Evolutionary conservation across 257 asterid genomes (phyloP), one percentile per base, ranked within the genome.

Genomic region (Cruciata laevipes): DNA sequence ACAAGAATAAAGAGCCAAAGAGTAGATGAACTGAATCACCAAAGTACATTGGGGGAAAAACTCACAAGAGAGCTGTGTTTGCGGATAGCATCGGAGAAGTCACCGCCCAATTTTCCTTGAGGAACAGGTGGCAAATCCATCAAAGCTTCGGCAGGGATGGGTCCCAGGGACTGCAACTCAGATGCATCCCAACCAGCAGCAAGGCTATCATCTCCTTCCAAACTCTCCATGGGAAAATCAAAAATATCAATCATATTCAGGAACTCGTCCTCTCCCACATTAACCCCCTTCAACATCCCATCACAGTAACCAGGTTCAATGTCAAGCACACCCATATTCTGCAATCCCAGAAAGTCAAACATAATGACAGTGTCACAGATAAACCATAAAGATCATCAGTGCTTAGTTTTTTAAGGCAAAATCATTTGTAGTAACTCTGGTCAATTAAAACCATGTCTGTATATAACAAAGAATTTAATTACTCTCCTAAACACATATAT

Each of bases 171-270:
- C 9, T 84, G 79, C 2, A 84, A 84, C 71, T 80, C 77, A 80
- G 71, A 75, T 52, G 69, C 75, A 72, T 88, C 89, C 96, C 90
- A 90, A 20, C 81, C 96, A n/a, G 75, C 87, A 24, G 53, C 76
- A 27, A 71, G 55, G 12, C 67, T 93, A 35, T 52, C 66, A 61
- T 80, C 85, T 0, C 69, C 83, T 57, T 82, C 96, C 73, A 90
- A 63, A 78, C 83, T 81, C 76, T 88, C 96, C 83, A 84, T 61
- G 1, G 95, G 95, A 70, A 86, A 83, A 77, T 90, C 96, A 60
- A 88, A 68, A 31, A 86, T 73, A 20, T 73, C 69, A 0, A 88
- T 84, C 51, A 88, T 65, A 73, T 59, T 69, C 6, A 78, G 81
- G 6, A 84, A 81, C 51, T 75, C 82, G 25, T 83, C 91, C 9